A percentile compares a stretch with the other conserved stretches of the same genome.
Conservation (phyloP, 2,329 filamentous ascomycete genomes). For the Cladosporium sp. region DNA sequence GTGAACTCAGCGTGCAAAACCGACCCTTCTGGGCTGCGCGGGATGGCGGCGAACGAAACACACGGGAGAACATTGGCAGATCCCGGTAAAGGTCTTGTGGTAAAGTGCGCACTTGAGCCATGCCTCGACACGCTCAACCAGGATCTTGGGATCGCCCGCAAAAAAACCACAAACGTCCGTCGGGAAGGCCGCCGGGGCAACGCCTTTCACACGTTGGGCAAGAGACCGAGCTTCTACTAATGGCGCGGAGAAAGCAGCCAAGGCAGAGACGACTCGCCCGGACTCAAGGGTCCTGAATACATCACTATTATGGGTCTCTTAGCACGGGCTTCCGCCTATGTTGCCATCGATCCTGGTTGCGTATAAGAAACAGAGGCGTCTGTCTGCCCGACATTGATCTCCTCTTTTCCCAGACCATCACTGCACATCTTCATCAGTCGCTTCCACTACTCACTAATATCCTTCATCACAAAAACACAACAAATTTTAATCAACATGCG, state of each 20-base stretch:
- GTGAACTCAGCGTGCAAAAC: too few species aligned
- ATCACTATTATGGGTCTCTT: constrained; percentile 11
- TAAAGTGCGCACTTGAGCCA: too few species aligned
- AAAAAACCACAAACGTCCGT: neutral
- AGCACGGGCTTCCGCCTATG: neutral
- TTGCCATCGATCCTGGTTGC: constrained; percentile 1
- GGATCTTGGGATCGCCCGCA: neutral
- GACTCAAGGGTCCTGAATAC: constrained; percentile 5
- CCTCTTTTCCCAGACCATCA: constrained; percentile 5
- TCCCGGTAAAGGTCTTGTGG: too few species aligned
- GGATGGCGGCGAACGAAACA: too few species aligned
- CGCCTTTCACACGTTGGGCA: neutral
- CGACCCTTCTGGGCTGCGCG: too few species aligned
- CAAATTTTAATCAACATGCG: constrained; percentile 4
- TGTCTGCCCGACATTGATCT: constrained; percentile 3
- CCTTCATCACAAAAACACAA: neutral
- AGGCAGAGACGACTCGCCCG: neutral
- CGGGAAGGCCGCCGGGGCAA: constrained; percentile 6
- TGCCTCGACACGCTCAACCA: too few species aligned
- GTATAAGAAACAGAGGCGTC: constrained; percentile 9
- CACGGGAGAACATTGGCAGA: too few species aligned
- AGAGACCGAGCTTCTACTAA: neutral
- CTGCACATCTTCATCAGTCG: neutral
- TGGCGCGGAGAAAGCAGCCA: neutral
- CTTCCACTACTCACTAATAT: neutral